Conservation (phyloP, 352 stramenopile genomes). For the Phytophthora cactorum region DNA sequence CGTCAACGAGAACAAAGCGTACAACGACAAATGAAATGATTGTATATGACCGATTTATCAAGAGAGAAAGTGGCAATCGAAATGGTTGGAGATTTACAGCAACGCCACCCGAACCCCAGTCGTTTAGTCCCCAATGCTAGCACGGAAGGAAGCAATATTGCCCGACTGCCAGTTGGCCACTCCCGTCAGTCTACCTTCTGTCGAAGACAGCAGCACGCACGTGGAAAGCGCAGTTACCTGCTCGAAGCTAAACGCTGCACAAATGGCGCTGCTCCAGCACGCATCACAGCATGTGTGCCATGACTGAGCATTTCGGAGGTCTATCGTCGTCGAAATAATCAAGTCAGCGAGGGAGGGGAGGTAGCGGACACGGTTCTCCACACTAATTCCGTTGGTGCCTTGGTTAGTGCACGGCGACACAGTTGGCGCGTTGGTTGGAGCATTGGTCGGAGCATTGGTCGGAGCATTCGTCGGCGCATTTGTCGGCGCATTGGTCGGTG, state of each 20-base stretch:
- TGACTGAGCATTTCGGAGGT: neutral
- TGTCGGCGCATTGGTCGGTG: neutral
- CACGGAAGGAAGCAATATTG: neutral
- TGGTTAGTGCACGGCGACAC: neutral
- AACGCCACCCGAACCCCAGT: no score
- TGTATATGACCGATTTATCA: no score
- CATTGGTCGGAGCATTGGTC: neutral
- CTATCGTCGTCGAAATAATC: no score
- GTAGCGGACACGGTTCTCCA: slow-evolving; percentile 5
- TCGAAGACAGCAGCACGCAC: slow-evolving; percentile 1
- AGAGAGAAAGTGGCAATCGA: no score
- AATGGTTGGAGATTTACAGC: no score
- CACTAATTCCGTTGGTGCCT: neutral
- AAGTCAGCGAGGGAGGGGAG: no score
- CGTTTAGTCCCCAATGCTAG: no score
- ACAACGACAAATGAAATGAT: no score
- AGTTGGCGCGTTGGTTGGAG: neutral
- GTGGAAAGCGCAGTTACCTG: neutral
- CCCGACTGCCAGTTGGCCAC: slow-evolving; percentile 4
- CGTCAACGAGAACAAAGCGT: no score
- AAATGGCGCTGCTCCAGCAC: neutral
- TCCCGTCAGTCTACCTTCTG: neutral
- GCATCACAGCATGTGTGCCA: slow-evolving; percentile 1
- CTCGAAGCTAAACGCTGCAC: slow-evolving; percentile 1
- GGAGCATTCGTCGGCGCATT: neutral